Conservation (phyloP, 805 yeast genomes). For the Candida sakaeoensis region DNA sequence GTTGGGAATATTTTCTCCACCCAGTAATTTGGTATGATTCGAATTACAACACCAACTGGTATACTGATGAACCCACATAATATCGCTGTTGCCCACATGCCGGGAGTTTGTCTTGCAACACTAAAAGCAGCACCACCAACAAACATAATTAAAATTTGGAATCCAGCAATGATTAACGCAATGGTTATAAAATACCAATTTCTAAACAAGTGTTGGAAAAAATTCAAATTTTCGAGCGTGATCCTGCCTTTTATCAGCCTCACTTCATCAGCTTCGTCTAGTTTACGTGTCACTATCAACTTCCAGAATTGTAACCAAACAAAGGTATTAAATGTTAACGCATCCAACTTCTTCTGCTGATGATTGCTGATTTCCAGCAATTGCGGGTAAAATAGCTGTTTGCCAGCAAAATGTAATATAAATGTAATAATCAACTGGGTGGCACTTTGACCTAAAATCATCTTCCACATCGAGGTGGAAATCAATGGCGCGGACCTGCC, state of each 20-base stretch:
- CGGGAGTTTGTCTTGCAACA: constrained; percentile 71
- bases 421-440: constrained; percentile 81
- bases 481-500: constrained; percentile 79
- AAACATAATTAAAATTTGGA: constrained; percentile 88
- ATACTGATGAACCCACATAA: constrained; percentile 76
- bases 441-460: constrained; percentile 85
- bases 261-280: constrained; percentile 81
- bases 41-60: constrained; percentile 73
- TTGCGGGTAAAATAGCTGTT: constrained; percentile 40
- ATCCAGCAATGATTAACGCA: constrained; percentile 69
- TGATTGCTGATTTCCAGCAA: constrained; percentile 30
- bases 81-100: constrained; percentile 87
- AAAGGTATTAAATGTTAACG: constrained; percentile 91
- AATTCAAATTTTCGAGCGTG: constrained; percentile 65
- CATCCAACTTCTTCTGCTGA: constrained; percentile 58
- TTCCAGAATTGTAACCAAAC: constrained; percentile 98
- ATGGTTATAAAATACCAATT: constrained; percentile 80
- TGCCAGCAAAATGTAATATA: constrained; percentile 76
- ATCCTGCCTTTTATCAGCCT: constrained; percentile 54
- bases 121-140: constrained; percentile 97
- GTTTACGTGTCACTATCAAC: constrained; percentile 81
- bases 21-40: constrained; percentile 83
- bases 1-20: constrained; percentile 64
- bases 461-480: constrained; percentile 94
- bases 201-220: constrained; percentile 75